These are phyloP conservation scores for Davidsoniella virescens DNA, from an alignment of 2,329 filamentous ascomycete genomes.

Conservation along the genomic window DNA sequence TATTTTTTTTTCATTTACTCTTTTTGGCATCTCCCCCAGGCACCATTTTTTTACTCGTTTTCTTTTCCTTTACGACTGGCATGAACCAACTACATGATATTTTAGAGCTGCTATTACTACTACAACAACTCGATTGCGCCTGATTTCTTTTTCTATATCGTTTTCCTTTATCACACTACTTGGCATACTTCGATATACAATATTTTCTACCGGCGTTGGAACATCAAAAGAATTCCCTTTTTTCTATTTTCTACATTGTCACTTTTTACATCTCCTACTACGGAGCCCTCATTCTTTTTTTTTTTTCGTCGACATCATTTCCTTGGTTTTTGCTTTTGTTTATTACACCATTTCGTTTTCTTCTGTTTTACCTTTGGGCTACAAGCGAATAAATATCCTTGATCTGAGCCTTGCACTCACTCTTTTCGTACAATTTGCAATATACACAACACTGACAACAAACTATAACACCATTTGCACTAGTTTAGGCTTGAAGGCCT, in stretches of 20 bases:
- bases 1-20: conserved; percentile 15
- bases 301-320: too few relatives aligned
- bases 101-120: background rate
- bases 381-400: too few relatives aligned
- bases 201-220: too few relatives aligned
- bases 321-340: too few relatives aligned
- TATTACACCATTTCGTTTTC: too few relatives aligned
- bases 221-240: background rate
- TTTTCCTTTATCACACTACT: background rate
- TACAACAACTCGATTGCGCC: too few relatives aligned
- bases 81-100: background rate
- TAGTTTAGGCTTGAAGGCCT: background rate
- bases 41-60: conserved; percentile 16
- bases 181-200: too few relatives aligned
- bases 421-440: background rate
- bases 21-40: conserved; percentile 14
- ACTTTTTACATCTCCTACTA: background rate
- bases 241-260: background rate
- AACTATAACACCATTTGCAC: background rate
- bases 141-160: background rate
- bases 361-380: too few relatives aligned
- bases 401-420: background rate
- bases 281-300: too few relatives aligned
- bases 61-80: conserved; percentile 16
- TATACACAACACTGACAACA: background rate